Evolutionary conservation across 2,329 filamentous ascomycete genomes (phyloP), one percentile per base, ranked within the genome.

Genomic region (Nothopassalora personata): DNA sequence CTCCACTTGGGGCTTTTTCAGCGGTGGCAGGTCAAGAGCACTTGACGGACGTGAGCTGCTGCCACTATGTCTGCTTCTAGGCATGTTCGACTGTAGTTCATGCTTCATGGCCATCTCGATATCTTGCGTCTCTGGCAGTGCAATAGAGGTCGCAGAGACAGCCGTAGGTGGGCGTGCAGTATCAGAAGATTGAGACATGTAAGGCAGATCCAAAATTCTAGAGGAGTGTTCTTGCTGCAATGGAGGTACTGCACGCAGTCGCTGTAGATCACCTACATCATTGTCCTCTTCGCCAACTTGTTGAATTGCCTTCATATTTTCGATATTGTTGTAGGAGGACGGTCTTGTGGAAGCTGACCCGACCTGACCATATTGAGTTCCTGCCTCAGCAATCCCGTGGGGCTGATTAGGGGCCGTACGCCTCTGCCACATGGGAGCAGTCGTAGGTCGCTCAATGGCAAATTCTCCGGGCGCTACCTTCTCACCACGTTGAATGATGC

Each of bases 11-110:
- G 55, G 46, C 39, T 48, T 54, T 45, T 55, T 60, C 4, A 77
- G 66, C 7, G 75, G 73, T 39, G 73, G 70, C 15, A 75, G 63
- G 19, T 71, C 56, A n/a, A 62, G 53, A 46, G 60, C 56, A 50
- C 59, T 59, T 43, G 47, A 33, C 9, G 54, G 55, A 13, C 55
- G 55, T 30, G 54, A 57, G 48, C 13, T 33, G 48, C 48, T 39
- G 36, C 27, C 48, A 43, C 33, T 57, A 10, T n/a, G 27, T 7
- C 39, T n/a, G 39, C 39, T 43, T 15, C 39, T 18, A 8, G 39
- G 39, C 39, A 18, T 15, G 18, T 4, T 34, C 10, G 30, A 51
- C 28, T 34, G 30, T 10, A 51, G 28, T n/a, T 51, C 53, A 34
- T 28, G 27, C 19, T 47, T 27, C 53, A 33, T 33, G 3, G 23